Conservation (phyloP, 2,329 filamentous ascomycete genomes). For the Exophiala phaeomuriformis region DNA sequence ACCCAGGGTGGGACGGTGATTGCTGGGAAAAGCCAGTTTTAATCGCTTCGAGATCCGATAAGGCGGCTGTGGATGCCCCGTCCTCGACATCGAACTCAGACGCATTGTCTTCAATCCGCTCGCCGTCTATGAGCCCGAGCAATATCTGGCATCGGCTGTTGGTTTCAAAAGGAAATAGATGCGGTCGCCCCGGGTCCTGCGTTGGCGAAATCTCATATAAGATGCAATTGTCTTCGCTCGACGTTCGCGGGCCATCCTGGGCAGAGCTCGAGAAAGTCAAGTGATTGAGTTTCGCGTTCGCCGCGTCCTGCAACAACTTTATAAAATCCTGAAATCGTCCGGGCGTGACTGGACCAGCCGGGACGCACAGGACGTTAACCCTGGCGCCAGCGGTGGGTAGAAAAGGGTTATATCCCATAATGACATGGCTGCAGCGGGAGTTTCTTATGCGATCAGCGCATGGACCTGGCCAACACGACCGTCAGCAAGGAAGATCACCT, state of each 20-base stretch:
- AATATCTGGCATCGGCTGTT: slow-evolving; percentile 78
- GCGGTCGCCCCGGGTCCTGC: slow-evolving; percentile 12
- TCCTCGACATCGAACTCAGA: neutral
- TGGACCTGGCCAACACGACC: too few species aligned
- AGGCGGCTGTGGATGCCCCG: slow-evolving; percentile 27
- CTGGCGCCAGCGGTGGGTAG: slow-evolving; percentile 86
- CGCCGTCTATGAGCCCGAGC: slow-evolving; percentile 76
- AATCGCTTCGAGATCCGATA: slow-evolving; percentile 14
- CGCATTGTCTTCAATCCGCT: slow-evolving; percentile 51
- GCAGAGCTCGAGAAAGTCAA: neutral
- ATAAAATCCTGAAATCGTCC: slow-evolving; percentile 74
- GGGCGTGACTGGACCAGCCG: slow-evolving; percentile 76
- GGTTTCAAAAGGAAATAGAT: slow-evolving; percentile 71
- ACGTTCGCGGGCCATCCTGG: neutral
- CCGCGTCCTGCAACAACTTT: slow-evolving; percentile 64
- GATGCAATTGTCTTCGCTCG: slow-evolving; percentile 3
- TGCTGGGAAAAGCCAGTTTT: slow-evolving; percentile 12
- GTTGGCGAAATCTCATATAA: slow-evolving; percentile 18
- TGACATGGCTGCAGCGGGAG: slow-evolving; percentile 30
- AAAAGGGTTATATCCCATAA: slow-evolving; percentile 81
- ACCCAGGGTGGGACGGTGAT: neutral
- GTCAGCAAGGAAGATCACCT: too few species aligned
- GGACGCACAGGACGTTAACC: slow-evolving; percentile 79
- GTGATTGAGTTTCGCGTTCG: slow-evolving; percentile 6
- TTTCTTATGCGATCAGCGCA: too few species aligned